Conservation (phyloP, 192 early-diverging fungal genomes). For the Spizellomyces sp. region DNA sequence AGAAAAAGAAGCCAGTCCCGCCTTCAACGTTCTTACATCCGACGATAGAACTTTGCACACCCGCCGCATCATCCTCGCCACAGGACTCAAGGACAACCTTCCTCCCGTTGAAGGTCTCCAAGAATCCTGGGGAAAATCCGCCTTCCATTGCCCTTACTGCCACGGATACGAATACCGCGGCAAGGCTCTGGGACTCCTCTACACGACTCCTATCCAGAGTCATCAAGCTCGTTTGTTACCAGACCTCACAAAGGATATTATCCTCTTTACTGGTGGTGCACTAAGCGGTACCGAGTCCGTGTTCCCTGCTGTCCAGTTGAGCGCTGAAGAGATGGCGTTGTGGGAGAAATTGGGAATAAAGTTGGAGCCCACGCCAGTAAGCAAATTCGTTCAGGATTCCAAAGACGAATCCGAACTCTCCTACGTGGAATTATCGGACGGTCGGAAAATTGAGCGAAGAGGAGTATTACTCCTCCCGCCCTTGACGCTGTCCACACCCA, state of each 20-base stretch:
- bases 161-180: constrained; percentile 2
- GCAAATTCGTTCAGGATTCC: not conserved
- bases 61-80: not conserved
- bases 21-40: not conserved
- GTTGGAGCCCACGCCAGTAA: not conserved
- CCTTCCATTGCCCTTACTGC: constrained; percentile 3
- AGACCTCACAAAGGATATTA: not conserved
- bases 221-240: not conserved
- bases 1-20: not conserved
- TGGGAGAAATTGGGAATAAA: constrained; percentile 1
- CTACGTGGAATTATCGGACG: not conserved
- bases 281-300: not conserved
- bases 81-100: not conserved
- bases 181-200: not conserved
- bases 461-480: constrained; percentile 1
- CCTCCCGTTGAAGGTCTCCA: not conserved
- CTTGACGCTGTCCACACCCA: not conserved
- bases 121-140: not conserved
- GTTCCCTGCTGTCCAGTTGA: not conserved
- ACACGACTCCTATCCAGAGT: not conserved
- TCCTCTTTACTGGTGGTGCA: not conserved
- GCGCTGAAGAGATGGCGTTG: not conserved
- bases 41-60: not conserved
- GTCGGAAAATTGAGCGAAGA: not conserved
- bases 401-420: not conserved